Base-by-base conservation (phyloP, 1,139 yeast species). In the Blastobotrys buckinghamii region DNA sequence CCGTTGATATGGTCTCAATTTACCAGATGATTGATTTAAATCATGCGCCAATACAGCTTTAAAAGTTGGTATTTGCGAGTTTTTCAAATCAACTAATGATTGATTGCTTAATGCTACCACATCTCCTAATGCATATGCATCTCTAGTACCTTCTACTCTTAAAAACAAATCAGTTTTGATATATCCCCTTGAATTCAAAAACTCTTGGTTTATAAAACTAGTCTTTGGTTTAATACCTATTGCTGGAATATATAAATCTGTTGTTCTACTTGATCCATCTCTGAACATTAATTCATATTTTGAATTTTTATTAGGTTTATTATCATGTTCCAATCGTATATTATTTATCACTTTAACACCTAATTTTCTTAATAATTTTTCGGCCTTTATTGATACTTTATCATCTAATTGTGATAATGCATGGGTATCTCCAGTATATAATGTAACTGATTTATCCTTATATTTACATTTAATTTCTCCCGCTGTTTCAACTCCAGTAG, bases 401-500 rank as follows among this genome's bases (percentile, higher is more conserved):
- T 45, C 20, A 17, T 55, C 57, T 8, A 59, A 48, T n/a, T 40
- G 50, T 16, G 54, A 50, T 39, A 61, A 52, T 3, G 64, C 56
- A 2, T 51, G 47, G 6, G 50, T 13, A 44, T 38, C 43, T 19
- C 62, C 65, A 41, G 60, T 55, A 50, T 53, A 61, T 13, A 63
- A 46, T 12, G 52, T 50, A 38, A 63, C 57, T 32, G 49, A 39
- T 50, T 60, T 60, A 7, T 49, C 45, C 7, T 55, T 55, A 43
- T 57, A 59, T 10, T 43, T 36, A 16, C 45, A 50, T 32, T 47
- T 55, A 39, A 63, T 45, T 43, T 87, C 95, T 64, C 90, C 95
- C 52, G 95, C 94, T 49, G 84, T 78, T 69, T 87, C 96, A 50
- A 86, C 94, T 70, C 95, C 95, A 40, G 95, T 86, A 64, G 95